Evolutionary conservation across 495 filamentous ascomycete species (phyloP), one percentile per base, ranked within the genome.

Genomic region (Aspergillus haitiensis): DNA sequence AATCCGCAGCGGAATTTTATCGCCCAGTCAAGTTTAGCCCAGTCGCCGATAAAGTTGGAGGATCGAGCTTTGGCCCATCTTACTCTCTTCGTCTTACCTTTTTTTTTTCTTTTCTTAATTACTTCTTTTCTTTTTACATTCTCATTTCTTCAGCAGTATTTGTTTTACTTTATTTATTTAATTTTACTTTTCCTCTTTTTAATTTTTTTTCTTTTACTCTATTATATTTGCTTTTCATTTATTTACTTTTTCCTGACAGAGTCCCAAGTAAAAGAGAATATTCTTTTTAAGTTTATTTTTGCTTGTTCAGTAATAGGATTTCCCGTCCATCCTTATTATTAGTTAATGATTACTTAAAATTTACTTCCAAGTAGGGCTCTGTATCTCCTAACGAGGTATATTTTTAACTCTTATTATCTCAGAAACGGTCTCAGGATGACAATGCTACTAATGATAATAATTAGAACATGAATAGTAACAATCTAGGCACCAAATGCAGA

Each of bases 11-110:
- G 44, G 61, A 53, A 56, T 45, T 47, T 64, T 64, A 64, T 64
- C 52, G 55, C 52, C 61, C 61, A 64, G 61, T 64, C 36, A 55
- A 13, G 52, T 56, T 59, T n/a, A 51, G 39, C 36, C 8, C 13
- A 42, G 56, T 56, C 46, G 32, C 58, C 53, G 61, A 64, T 64
- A 64, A 64, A 64, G 61, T 64, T 64, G 44, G 52, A 62, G 60
- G 61, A 59, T 64, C 47, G 61, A 64, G 61, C 61, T 64, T 56
- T 59, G 56, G 52, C 61, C 61, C 21, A 27, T 27, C 21, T 27
- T 27, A 27, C 21, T 27, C 21, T 27, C 21, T 27, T 42, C 6
- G 15, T 47, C 15, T 47, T 47, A 16, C 42, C 4, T 18, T 18
- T 4, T 13, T 21, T 47, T 18, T 47, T 47, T 9, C 5, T 16